Conservation (phyloP, 2,329 filamentous ascomycete species). For the Chaetoscypha palmicola region DNA sequence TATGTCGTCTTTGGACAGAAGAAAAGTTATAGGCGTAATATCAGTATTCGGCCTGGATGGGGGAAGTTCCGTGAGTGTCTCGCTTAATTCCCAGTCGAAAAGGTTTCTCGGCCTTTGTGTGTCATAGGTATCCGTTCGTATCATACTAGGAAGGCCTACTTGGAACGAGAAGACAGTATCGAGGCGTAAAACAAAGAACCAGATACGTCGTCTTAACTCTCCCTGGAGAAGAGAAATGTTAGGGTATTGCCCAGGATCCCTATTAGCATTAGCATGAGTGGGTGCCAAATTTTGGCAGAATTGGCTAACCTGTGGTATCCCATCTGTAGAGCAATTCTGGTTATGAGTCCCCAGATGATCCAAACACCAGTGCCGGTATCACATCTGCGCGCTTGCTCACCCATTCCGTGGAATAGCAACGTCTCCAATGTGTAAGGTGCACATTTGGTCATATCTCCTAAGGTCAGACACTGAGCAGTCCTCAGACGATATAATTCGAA, state of each 20-base stretch:
- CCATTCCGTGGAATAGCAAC: conserved; percentile 64
- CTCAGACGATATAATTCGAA: conserved; percentile 58
- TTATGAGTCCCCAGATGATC: conserved; percentile 43
- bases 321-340: conserved; percentile 43
- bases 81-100: conserved; percentile 69
- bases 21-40: conserved; percentile 66
- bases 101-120: conserved; percentile 67
- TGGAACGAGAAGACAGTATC: conserved; percentile 72
- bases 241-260: conserved; percentile 67
- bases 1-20: conserved; percentile 65
- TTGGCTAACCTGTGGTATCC: conserved; percentile 48
- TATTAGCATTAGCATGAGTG: conserved; percentile 41
- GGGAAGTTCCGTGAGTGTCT: conserved; percentile 58
- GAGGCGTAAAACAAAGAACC: conserved; percentile 62
- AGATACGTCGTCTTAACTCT: conserved; percentile 63
- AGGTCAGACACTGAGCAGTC: conserved; percentile 70
- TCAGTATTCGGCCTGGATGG: conserved; percentile 60
- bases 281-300: not conserved
- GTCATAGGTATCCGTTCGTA: conserved; percentile 65
- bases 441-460: conserved; percentile 68
- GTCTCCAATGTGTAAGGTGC: conserved; percentile 68
- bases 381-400: conserved; percentile 63
- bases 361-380: conserved; percentile 54
- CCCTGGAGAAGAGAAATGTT: conserved; percentile 66
- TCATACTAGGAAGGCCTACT: conserved; percentile 51